phyloP scores from a whole-genome alignment of 2,329 filamentous ascomycete genomes.

The Pyricularia pennisetigena region DNA sequence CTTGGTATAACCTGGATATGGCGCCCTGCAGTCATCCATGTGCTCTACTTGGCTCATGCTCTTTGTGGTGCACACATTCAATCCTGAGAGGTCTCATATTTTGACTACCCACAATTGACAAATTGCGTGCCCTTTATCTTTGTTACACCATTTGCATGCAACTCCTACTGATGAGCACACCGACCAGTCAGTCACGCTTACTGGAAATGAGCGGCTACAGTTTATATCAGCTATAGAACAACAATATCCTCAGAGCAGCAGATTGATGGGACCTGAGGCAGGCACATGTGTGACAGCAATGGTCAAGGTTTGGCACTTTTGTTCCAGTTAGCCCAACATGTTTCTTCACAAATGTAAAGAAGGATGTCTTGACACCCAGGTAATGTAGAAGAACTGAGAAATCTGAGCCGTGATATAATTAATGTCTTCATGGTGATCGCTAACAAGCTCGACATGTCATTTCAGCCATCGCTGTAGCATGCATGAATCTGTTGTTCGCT shows the following conservation, averaged over 20 bases:
- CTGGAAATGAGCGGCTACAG: not conserved
- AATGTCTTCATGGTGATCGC: not conserved
- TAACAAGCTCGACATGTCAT: not conserved
- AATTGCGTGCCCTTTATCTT: not conserved
- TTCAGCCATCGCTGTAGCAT: not conserved
- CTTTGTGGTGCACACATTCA: not conserved
- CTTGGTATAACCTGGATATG: not conserved
- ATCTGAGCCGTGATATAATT: not conserved
- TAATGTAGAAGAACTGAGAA: not conserved
- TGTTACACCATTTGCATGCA: not conserved
- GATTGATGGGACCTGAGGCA: not conserved
- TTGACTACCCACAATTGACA: not conserved
- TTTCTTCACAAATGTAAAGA: not conserved
- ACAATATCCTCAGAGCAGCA: not conserved
- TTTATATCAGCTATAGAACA: not conserved
- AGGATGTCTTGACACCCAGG: not conserved
- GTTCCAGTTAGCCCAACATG: not conserved
- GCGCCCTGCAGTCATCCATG: not conserved
- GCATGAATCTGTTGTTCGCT: not conserved
- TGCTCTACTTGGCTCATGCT: not conserved
- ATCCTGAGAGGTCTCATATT: not conserved
- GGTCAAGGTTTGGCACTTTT: not conserved
- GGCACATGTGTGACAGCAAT: no score
- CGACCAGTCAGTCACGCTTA: not conserved
- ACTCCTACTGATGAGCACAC: not conserved